These are phyloP conservation scores for Straminergon stramineum DNA, from an alignment of 225 moss, liverwort and hornwort genomes.

Conservation along the genomic window DNA sequence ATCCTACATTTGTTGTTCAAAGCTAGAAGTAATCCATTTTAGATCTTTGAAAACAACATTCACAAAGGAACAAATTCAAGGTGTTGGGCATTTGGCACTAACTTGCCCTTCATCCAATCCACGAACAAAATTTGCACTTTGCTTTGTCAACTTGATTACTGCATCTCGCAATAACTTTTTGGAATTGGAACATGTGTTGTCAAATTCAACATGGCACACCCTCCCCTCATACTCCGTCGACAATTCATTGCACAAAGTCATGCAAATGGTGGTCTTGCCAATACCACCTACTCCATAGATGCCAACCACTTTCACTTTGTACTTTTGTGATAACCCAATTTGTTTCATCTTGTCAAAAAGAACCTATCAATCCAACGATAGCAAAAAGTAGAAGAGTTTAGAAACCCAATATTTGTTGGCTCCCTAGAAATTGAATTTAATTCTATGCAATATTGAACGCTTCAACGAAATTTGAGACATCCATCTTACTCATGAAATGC, in stretches of 20 bases:
- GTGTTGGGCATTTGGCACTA: no score
- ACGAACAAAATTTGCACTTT: no score
- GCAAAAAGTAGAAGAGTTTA: background rate
- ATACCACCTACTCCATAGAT: background rate
- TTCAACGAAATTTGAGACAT: background rate
- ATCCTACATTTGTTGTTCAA: background rate
- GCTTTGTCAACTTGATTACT: rapidly evolving
- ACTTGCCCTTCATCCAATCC: no score
- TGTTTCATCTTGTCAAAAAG: background rate
- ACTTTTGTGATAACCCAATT: background rate
- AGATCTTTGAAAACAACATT: background rate
- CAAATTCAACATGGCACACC: background rate
- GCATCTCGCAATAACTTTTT: background rate
- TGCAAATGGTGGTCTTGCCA: background rate
- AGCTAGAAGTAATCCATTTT: rapidly evolving
- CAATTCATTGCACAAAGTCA: background rate
- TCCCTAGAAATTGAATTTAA: background rate
- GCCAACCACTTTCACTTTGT: background rate
- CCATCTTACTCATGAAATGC: background rate
- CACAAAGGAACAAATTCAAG: no score
- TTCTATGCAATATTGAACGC: rapidly evolving
- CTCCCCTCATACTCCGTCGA: background rate
- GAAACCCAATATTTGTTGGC: background rate
- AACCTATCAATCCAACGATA: background rate
- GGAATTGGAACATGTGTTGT: background rate